A percentile compares a stretch with the other conserved stretches of the same genome.
Conservation (phyloP, 208 protist species). For the Trypanosoma conorhini region DNA sequence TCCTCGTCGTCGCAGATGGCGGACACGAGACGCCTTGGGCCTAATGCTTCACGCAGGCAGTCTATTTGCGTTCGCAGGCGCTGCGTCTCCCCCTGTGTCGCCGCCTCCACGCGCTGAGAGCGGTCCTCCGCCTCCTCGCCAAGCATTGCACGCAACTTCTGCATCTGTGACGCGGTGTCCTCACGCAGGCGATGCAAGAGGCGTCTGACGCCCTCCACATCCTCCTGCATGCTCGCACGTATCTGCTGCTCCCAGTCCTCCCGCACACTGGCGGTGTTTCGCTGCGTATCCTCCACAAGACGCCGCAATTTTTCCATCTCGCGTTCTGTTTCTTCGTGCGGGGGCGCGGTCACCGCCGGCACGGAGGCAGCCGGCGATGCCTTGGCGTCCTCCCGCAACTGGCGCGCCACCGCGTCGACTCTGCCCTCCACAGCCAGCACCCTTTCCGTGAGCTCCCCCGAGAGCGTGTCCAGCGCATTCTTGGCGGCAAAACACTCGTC, state of each 20-base stretch:
- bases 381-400: not conserved
- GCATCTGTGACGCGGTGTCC: slow-evolving; percentile 6
- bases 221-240: not conserved
- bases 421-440: not conserved
- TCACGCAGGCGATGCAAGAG: slow-evolving; percentile 12
- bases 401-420: not conserved
- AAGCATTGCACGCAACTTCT: slow-evolving; percentile 12
- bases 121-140: slow-evolving; percentile 5
- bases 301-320: not conserved
- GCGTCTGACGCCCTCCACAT: slow-evolving; percentile 7
- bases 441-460: not conserved
- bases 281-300: not conserved
- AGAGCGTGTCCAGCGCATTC: not conserved
- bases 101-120: not conserved
- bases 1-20: slow-evolving; percentile 9
- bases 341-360: not conserved
- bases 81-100: not conserved
- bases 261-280: not conserved
- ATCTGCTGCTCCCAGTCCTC: slow-evolving; percentile 2
- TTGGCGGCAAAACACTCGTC: slow-evolving; percentile 5
- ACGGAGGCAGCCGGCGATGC: not conserved
- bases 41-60: slow-evolving; percentile 6
- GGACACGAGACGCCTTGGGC: not conserved
- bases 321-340: not conserved
- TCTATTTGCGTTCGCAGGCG: slow-evolving; percentile 5